Evolutionary conservation across 306 rosid species (phyloP).

Genomic region (Corylus americana): DNA sequence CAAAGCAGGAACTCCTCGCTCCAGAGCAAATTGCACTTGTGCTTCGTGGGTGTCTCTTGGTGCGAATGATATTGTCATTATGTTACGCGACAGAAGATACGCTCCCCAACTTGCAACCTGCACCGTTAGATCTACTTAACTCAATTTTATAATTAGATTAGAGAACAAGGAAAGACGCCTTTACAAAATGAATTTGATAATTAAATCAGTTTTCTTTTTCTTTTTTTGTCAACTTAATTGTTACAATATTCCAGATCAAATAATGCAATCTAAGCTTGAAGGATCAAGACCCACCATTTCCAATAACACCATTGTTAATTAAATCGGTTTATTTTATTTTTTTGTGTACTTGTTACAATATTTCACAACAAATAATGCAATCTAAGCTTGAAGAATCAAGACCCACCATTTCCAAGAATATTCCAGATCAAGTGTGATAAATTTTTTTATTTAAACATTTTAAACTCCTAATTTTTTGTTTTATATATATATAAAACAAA

Average conservation of each 20-base stretch:
- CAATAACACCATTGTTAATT: too few relatives aligned
- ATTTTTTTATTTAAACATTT: too few relatives aligned
- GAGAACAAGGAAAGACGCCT: background rate
- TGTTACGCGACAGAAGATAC: slow-evolving; percentile 55
- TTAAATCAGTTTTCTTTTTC: too few relatives aligned
- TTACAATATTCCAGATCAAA: background rate
- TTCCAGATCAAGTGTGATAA: too few relatives aligned
- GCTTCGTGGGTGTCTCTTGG: slow-evolving; percentile 81
- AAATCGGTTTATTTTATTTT: too few relatives aligned
- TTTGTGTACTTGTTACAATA: background rate
- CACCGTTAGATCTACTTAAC: background rate
- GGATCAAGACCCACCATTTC: background rate
- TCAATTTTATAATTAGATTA: background rate
- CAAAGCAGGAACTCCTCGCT: slow-evolving; percentile 75
- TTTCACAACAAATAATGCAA: background rate
- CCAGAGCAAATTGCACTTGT: slow-evolving; percentile 81
- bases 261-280: background rate
- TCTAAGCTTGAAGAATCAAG: background rate
- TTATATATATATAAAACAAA: too few relatives aligned
- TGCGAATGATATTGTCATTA: slow-evolving; percentile 63
- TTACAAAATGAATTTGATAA: background rate
- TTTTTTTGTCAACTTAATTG: too few relatives aligned
- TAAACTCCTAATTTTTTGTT: too few relatives aligned
- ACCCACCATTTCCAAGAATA: background rate
- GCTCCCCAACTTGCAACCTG: slow-evolving; percentile 97